Evolutionary conservation across 768 basidiomycete genomes (phyloP).

Genomic region (Kwoniella sp.): DNA sequence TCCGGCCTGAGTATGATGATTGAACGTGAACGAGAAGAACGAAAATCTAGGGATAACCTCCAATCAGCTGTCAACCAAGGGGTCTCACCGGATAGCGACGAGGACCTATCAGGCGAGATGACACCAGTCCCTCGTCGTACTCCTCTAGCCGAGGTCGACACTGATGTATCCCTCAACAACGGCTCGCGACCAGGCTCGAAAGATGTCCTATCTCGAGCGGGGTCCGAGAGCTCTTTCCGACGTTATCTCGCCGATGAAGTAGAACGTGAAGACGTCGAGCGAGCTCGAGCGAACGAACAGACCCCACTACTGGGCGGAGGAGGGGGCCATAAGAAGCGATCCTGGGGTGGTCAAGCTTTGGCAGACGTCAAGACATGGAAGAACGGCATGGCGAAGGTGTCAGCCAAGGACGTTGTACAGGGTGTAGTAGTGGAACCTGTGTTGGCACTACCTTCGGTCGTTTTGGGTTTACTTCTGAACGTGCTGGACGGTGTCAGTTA

Average conservation of each 20-base stretch:
- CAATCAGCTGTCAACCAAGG: slow-evolving; percentile 1
- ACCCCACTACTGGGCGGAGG: slow-evolving; percentile 33
- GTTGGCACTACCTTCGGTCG: slow-evolving; percentile 70
- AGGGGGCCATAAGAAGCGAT: slow-evolving; percentile 13
- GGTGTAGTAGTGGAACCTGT: slow-evolving; percentile 48
- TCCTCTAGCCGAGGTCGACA: slow-evolving; percentile 16
- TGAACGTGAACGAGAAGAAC: slow-evolving; percentile 35
- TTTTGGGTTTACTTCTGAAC: slow-evolving; percentile 82
- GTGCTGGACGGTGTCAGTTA: slow-evolving; percentile 93
- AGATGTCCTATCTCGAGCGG: slow-evolving; percentile 8
- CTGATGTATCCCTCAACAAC: neutral
- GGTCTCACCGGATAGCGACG: neutral
- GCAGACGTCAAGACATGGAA: slow-evolving; percentile 16
- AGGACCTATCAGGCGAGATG: slow-evolving; percentile 24
- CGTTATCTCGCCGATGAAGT: slow-evolving; percentile 34
- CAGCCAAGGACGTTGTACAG: slow-evolving; percentile 41
- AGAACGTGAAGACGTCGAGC: slow-evolving; percentile 24
- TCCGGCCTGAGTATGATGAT: slow-evolving; percentile 52
- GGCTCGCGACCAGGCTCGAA: slow-evolving; percentile 1
- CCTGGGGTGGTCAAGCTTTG: slow-evolving; percentile 20
- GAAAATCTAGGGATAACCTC: neutral
- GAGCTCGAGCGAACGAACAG: slow-evolving; percentile 23
- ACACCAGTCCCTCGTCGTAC: slow-evolving; percentile 27
- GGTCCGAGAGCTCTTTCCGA: slow-evolving; percentile 30
- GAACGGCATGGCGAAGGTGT: slow-evolving; percentile 37